Conservation (phyloP, 805 yeast genomes). For the Monosporozyma unispora region DNA sequence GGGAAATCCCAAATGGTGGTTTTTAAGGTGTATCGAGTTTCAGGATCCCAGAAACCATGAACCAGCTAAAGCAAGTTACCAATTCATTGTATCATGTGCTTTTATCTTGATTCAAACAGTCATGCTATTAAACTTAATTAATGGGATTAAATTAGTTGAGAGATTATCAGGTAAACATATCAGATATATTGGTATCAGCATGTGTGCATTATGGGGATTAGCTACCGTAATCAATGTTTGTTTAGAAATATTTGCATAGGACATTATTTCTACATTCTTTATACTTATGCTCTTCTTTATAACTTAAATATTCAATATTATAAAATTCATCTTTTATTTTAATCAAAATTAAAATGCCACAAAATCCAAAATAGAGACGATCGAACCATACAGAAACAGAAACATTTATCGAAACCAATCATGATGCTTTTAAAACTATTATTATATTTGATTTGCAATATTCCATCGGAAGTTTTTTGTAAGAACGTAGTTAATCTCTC, state of each 20-base stretch:
- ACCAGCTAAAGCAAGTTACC: conserved; percentile 7
- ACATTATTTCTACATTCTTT: too few relatives aligned
- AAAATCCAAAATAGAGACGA: neutral
- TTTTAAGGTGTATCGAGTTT: conserved; percentile 17
- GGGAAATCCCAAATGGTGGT: conserved; percentile 16
- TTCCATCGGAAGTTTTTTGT: neutral
- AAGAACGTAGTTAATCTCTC: conserved; percentile 1
- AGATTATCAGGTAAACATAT: conserved; percentile 9
- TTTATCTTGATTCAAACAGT: conserved; percentile 18
- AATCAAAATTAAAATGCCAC: neutral
- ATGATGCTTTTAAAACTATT: too few relatives aligned
- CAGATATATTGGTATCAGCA: conserved; percentile 16
- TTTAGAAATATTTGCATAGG: conserved; percentile 14
- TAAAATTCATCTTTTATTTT: neutral
- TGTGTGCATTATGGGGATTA: conserved; percentile 22
- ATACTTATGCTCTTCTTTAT: too few relatives aligned
- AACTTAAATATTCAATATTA: neutral
- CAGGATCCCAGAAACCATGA: conserved; percentile 6
- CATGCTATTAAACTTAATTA: conserved; percentile 13
- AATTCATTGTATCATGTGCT: conserved; percentile 22
- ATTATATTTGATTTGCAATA: neutral
- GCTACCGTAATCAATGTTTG: conserved; percentile 22
- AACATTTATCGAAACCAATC: too few relatives aligned
- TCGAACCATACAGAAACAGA: neutral
- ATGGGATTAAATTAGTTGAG: conserved; percentile 8